A percentile compares a stretch with the other conserved stretches of the same genome.
phyloP scores from a whole-genome alignment of 768 basidiomycete genomes.

The Naematelia encephala region DNA sequence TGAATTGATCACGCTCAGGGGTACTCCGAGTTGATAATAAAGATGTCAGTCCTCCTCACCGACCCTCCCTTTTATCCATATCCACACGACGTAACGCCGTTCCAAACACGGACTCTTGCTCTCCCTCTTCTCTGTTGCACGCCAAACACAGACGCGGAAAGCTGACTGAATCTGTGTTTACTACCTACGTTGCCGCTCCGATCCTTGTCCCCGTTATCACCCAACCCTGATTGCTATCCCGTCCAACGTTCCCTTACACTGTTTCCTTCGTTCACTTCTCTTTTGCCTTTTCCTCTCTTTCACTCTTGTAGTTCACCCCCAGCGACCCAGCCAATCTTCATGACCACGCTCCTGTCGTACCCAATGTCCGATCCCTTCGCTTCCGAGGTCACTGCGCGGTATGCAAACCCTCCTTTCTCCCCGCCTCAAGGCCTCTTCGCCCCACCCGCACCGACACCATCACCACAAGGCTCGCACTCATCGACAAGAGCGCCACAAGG shows the following conservation, averaged over 20 bases:
- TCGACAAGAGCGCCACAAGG: slow-evolving; percentile 3
- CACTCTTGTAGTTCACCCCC: neutral
- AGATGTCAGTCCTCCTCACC: neutral
- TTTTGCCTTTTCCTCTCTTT: neutral
- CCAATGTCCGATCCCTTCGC: slow-evolving; percentile 45
- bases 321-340: slow-evolving; percentile 18
- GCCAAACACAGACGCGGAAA: neutral
- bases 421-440: slow-evolving; percentile 7
- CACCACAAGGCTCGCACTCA: slow-evolving; percentile 3
- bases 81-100: too few relatives aligned
- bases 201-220: neutral
- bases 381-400: slow-evolving; percentile 13
- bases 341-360: slow-evolving; percentile 39
- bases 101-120: neutral
- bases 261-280: neutral
- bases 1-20: neutral
- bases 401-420: slow-evolving; percentile 25
- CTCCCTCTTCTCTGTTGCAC: neutral
- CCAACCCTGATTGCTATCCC: neutral
- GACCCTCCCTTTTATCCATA: too few relatives aligned
- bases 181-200: neutral
- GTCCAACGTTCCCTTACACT: neutral
- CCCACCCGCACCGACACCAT: slow-evolving; percentile 11
- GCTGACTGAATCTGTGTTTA: neutral
- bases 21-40: neutral